These are phyloP conservation scores for Cystofilobasidium macerans DNA, from an alignment of 768 basidiomycete species.

Conservation along the genomic window DNA sequence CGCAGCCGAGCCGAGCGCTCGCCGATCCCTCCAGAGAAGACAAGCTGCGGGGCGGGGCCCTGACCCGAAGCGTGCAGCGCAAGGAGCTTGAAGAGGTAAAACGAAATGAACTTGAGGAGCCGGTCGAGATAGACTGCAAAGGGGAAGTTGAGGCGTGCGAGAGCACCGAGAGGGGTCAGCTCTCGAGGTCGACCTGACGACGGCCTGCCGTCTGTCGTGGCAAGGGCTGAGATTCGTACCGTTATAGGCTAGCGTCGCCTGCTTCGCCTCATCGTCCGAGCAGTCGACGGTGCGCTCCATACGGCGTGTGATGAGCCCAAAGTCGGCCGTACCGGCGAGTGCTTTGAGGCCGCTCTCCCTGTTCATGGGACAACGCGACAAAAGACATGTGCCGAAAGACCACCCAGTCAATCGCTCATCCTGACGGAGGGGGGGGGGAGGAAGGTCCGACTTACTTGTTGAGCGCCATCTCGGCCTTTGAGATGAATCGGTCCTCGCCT, in stretches of 20 bases:
- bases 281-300: slow-evolving; percentile 40
- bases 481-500: slow-evolving; percentile 49
- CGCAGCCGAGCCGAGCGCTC: slow-evolving; percentile 59
- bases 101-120: slow-evolving; percentile 57
- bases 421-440: neutral
- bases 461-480: slow-evolving; percentile 41
- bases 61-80: slow-evolving; percentile 42
- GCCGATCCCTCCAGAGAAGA: slow-evolving; percentile 82
- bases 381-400: no score
- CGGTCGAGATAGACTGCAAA: slow-evolving; percentile 56
- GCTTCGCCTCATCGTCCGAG: slow-evolving; percentile 31
- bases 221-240: neutral
- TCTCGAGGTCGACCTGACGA: neutral
- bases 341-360: slow-evolving; percentile 67
- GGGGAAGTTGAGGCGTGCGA: neutral
- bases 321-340: slow-evolving; percentile 70
- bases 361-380: no score
- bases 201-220: neutral
- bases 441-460: slow-evolving; percentile 38
- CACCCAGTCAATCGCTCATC: no score
- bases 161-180: neutral
- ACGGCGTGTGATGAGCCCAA: slow-evolving; percentile 51
- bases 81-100: slow-evolving; percentile 60
- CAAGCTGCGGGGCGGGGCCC: slow-evolving; percentile 51
- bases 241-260: slow-evolving; percentile 56